Conservation (phyloP, 352 stramenopile genomes). For the Achlya hypogyna region DNA sequence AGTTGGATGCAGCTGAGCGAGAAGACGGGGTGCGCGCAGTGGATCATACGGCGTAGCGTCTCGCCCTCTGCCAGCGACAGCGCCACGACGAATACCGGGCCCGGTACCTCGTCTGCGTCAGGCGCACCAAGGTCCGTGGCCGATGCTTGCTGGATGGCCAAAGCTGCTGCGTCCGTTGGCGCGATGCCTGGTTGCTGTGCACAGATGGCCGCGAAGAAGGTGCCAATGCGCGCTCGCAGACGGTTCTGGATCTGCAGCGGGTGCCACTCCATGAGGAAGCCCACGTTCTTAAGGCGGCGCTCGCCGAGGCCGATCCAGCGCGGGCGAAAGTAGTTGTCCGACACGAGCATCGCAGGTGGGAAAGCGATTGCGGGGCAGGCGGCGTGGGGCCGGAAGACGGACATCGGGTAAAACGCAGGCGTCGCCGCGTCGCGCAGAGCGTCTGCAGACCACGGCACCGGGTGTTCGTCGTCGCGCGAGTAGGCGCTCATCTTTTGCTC, state of each 20-base stretch:
- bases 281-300: constrained; percentile 82
- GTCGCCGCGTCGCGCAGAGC: constrained; percentile 22
- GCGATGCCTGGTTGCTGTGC: constrained; percentile 27
- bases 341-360: constrained; percentile 55
- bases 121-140: not conserved
- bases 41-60: constrained; percentile 93
- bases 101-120: constrained; percentile 7
- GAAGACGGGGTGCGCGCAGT: constrained; percentile 79
- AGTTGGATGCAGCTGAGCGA: constrained; percentile 56
- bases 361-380: constrained; percentile 71
- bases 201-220: constrained; percentile 54
- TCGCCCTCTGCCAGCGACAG: constrained; percentile 96
- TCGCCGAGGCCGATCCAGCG: constrained; percentile 82
- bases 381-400: constrained; percentile 60
- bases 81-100: constrained; percentile 86
- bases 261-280: constrained; percentile 82
- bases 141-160: constrained; percentile 32
- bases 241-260: constrained; percentile 59
- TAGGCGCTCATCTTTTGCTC: constrained; percentile 89
- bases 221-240: constrained; percentile 55
- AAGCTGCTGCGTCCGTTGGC: constrained; percentile 63
- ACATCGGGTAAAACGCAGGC: constrained; percentile 60
- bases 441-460: constrained; percentile 69
- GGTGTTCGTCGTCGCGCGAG: constrained; percentile 81
- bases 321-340: constrained; percentile 84